Evolutionary conservation across 1,284 basidiomycete genomes (phyloP).

Genomic region (Austroboletus novae-zelandiae): DNA sequence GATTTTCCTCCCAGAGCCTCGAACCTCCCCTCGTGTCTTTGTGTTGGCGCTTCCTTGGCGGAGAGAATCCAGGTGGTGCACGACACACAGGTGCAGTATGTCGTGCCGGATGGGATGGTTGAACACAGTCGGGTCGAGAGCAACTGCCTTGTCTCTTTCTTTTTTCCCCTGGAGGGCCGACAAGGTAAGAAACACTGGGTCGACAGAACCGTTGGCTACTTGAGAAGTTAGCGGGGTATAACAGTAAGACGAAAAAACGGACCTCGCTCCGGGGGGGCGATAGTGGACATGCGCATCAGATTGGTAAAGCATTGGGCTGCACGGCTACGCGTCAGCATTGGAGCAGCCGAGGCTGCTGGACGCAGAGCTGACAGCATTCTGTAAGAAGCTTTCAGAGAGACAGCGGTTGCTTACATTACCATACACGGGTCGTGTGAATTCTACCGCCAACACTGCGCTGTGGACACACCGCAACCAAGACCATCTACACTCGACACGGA

Average conservation of each 20-base stretch:
- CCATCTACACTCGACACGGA: conserved; percentile 34
- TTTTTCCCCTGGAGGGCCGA: conserved; percentile 54
- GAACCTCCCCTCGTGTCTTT: conserved; percentile 89
- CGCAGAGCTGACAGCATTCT: conserved; percentile 21
- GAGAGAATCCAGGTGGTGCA: conserved; percentile 85
- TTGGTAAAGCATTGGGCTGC: not conserved
- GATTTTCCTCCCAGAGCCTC: conserved; percentile 86
- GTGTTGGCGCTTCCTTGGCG: conserved; percentile 90
- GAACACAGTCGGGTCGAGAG: conserved; percentile 84
- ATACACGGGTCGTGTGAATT: conserved; percentile 29
- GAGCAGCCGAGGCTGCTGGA: conserved; percentile 7
- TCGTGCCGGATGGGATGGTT: conserved; percentile 84
- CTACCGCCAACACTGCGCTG: not conserved
- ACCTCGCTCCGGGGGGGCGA: conserved; percentile 15
- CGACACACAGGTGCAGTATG: conserved; percentile 90
- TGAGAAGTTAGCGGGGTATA: conserved; percentile 10
- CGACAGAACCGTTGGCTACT: conserved; percentile 41
- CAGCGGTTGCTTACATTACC: conserved; percentile 17
- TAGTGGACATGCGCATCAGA: conserved; percentile 14
- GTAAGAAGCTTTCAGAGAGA: not conserved
- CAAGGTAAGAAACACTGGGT: conserved; percentile 59
- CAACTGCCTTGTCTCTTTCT: conserved; percentile 54
- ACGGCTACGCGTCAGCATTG: not conserved
- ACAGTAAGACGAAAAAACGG: not conserved
- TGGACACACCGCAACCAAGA: conserved; percentile 17